Base-by-base conservation (phyloP, 1,284 basidiomycete species). In the Phellopilus nigrolimitatus region DNA sequence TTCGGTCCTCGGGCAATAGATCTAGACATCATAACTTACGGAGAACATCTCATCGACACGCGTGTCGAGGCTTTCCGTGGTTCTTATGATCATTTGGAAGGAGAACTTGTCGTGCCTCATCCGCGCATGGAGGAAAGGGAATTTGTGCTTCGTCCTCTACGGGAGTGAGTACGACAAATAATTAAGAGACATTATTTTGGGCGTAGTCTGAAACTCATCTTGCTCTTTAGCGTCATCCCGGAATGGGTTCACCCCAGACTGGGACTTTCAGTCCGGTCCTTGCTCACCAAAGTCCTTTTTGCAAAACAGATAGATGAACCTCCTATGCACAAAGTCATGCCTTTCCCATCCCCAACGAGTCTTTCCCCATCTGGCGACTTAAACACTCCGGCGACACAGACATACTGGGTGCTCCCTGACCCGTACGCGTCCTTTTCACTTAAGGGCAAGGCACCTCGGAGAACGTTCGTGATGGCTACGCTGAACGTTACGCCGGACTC, bases 401-500 rank as follows among this genome's bases (percentile, higher is more conserved):
- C 73, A 22, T 68, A 75, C 64, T 82, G 79, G 80, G 67, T 65
- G n/a, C 73, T 80, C 57, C 70, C 73, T 1, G 61, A 68, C 41
- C 50, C 56, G 5, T 48, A 50, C 3, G 57, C 54, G 6, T 49
- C 57, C n/a, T 59, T 33, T 28, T 59, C 4, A 15, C 10, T 22
- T n/a, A 36, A 47, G 6, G 13, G 25, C 51, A 1, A 42, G 57
- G 6, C 51, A 58, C 43, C 41, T 48, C 27, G 22, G 10, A 74
- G 71, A 57, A 93, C 91, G 1, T 77, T 79, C 53, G 67, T 98
- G 54, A 99, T 99, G 97, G 89, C 88, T 0, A 97, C 93, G 3
- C 78, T 99, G 58, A 98, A 99, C 64, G 79, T 82, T 2, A 99
- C 97, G 0, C 97, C 97, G 1, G 95, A 99, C 68, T 97, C 94